Percentiles rank a stretch among this genome's conserved stretches.
phyloP scores from a whole-genome alignment of 2,329 filamentous ascomycete genomes.

The Sphaerulina vaccinii region DNA sequence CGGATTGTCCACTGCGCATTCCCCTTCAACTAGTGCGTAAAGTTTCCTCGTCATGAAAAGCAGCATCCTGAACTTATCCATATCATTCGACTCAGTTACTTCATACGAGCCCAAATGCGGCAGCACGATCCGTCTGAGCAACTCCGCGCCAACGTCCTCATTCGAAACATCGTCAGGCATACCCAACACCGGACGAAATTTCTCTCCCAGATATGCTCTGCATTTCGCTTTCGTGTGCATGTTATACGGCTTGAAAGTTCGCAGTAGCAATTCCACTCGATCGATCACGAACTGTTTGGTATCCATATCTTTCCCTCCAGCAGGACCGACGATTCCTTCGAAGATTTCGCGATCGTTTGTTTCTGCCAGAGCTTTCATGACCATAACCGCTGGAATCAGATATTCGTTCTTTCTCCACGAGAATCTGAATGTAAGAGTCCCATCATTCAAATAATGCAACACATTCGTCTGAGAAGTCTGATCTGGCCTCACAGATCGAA shows the following conservation, averaged over 20 bases:
- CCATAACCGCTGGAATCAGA: conserved; percentile 93
- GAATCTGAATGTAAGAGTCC: conserved; percentile 95
- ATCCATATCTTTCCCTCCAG: conserved; percentile 71
- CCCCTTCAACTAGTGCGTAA: conserved; percentile 87
- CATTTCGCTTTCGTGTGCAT: conserved; percentile 81
- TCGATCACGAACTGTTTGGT: conserved; percentile 91
- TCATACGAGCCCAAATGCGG: conserved; percentile 86
- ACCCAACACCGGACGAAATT: conserved; percentile 84
- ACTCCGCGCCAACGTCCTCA: conserved; percentile 87
- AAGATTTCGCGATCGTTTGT: conserved; percentile 97
- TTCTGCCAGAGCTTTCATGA: conserved; percentile 89
- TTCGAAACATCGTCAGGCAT: conserved; percentile 81
- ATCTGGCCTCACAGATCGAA: conserved; percentile 91
- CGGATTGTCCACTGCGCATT: conserved; percentile 91
- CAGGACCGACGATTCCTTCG: conserved; percentile 80
- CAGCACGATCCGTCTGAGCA: conserved; percentile 83
- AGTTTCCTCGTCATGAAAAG: conserved; percentile 96
- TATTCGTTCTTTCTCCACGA: conserved; percentile 98
- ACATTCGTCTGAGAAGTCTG: conserved; percentile 98
- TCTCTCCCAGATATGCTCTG: conserved; percentile 80
- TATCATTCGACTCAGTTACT: conserved; percentile 79
- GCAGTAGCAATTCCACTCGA: conserved; percentile 83
- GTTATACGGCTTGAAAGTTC: conserved; percentile 89
- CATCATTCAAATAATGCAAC: conserved; percentile 90
- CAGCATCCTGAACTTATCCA: conserved; percentile 90